Base-by-base conservation (phyloP, 306 rosid genomes). In the Cicer yamashitae region DNA sequence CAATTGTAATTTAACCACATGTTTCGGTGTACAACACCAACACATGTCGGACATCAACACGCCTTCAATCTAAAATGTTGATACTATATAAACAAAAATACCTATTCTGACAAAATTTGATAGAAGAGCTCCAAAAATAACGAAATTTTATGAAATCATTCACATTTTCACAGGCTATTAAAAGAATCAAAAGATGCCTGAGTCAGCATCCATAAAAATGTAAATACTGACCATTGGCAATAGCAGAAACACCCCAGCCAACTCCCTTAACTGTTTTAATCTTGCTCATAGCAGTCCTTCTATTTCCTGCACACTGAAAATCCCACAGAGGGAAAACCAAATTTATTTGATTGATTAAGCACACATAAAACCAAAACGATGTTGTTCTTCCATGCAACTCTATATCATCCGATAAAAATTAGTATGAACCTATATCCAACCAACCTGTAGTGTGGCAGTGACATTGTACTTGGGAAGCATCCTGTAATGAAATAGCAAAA, bases 231-330 rank as follows among this genome's bases (percentile, higher is more conserved):
- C 97, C 98, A 77, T 94, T 94, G 82, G 97, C 98, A 66, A 94
- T 62, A 64, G 98, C 97, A 66, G 98, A 91, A 75, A 90, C 90
- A 78, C 75, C 96, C 98, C 98, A 94, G 25, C 98, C 98, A 74
- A 91, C 97, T 59, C 97, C 97, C 82, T 71, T 90, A 63, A 91
- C 96, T 12, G 85, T 81, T 85, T 70, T 88, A 78, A 83, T 85
- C 67, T 87, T 83, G 89, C 98, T 94, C 98, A 94, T 94, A 38
- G 96, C 96, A 12, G 96, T 94, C 87, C 98, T 89, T 82, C 98
- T 77, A 61, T 94, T 94, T 69, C 98, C 98, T 18, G 98, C 98
- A 80, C 98, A 94, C 97, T 94, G 80, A 4, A 53, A 72, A 47
- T 1, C 6, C 14, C 44, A n/a, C 12, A 30, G 8, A 30, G 8